Percentiles rank a stretch among this genome's conserved stretches.
phyloP scores from a whole-genome alignment of 2,329 filamentous ascomycete genomes.

The Proliferodiscus dingleyae region DNA sequence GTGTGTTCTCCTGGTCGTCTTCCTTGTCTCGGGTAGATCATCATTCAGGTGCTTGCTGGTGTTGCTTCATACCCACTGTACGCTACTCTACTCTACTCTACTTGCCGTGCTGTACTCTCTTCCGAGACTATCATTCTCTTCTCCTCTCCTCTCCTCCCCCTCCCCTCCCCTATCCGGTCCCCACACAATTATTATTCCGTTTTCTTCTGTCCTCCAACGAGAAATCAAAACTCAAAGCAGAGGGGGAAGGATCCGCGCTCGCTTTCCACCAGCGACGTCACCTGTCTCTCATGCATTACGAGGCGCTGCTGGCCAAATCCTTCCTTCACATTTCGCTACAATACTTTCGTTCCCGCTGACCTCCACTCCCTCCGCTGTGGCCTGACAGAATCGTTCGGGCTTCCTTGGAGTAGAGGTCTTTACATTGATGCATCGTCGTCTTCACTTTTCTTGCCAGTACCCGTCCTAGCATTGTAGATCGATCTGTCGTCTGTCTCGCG shows the following conservation, averaged over 20 bases:
- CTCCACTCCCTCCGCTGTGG: not conserved
- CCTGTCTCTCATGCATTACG: not conserved
- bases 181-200: not conserved
- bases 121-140: too few relatives aligned
- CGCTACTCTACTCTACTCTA: too few relatives aligned
- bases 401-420: not conserved
- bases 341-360: too few relatives aligned
- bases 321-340: not conserved
- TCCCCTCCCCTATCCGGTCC: not conserved
- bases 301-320: not conserved
- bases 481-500: slow-evolving; percentile 3
- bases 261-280: not conserved
- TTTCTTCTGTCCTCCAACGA: not conserved
- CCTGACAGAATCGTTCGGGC: not conserved
- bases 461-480: not conserved
- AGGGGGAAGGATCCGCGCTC: not conserved
- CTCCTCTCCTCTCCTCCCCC: slow-evolving; percentile 4
- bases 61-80: too few relatives aligned
- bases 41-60: too few relatives aligned
- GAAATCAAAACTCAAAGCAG: too few relatives aligned
- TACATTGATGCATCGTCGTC: not conserved
- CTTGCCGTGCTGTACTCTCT: too few relatives aligned
- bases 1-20: not conserved
- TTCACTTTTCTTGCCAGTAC: not conserved
- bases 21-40: too few relatives aligned